phyloP scores from a whole-genome alignment of 805 yeast genomes.

The Schwanniomyces sp. region DNA sequence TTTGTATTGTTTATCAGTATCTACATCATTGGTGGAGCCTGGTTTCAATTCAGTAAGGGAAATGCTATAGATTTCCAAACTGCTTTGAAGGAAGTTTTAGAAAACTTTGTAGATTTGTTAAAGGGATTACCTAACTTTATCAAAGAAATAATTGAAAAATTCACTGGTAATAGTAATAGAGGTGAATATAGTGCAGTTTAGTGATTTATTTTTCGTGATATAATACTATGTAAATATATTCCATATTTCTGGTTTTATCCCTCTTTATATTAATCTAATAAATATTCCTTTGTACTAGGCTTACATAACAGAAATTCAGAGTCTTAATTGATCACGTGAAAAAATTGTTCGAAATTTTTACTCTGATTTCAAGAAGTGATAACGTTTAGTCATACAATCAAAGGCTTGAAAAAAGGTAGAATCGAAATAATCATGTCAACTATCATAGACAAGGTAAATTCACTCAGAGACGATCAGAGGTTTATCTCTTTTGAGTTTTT shows the following conservation, averaged over 20 bases:
- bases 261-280: neutral
- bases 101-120: conserved; percentile 58
- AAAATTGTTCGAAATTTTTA: neutral
- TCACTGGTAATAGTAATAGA: conserved; percentile 62
- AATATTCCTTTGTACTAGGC: neutral
- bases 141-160: conserved; percentile 64
- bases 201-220: conserved; percentile 3
- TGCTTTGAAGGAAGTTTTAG: conserved; percentile 70
- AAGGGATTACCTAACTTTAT: conserved; percentile 64
- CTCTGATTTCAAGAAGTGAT: neutral
- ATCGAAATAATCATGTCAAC: conserved; percentile 21
- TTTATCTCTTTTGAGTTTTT: conserved; percentile 91
- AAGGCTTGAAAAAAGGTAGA: neutral
- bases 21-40: conserved; percentile 71
- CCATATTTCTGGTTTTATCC: neutral
- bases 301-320: neutral
- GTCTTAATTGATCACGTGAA: neutral
- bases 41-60: conserved; percentile 72
- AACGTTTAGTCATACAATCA: neutral
- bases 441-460: conserved; percentile 52
- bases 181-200: conserved; percentile 95
- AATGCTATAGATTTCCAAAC: conserved; percentile 72
- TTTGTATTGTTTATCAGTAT: conserved; percentile 67
- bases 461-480: conserved; percentile 50
- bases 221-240: conserved; percentile 1